phyloP scores from a whole-genome alignment of 306 rosid genomes.

The Alnus glutinosa region DNA sequence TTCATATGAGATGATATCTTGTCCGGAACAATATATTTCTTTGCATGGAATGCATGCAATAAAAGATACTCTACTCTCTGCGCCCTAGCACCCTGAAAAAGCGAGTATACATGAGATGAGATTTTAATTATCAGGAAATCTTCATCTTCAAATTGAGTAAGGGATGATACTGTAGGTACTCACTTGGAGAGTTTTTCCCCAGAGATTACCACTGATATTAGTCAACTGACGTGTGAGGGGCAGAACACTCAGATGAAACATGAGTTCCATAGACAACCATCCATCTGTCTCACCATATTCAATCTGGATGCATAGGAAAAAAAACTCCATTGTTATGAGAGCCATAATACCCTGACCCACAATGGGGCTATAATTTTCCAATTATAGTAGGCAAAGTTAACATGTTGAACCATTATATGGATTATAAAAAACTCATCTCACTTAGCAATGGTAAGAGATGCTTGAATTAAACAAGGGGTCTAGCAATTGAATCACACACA shows the following conservation, averaged over 20 bases:
- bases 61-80: conserved; percentile 95
- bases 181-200: conserved; percentile 98
- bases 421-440: conserved; percentile 14
- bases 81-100: conserved; percentile 93
- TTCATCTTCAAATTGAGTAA: conserved; percentile 24
- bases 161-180: conserved; percentile 30
- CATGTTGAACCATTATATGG: conserved; percentile 4
- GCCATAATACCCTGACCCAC: conserved; percentile 17
- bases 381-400: conserved; percentile 15
- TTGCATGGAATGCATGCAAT: conserved; percentile 93
- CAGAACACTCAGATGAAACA: conserved; percentile 95
- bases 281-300: conserved; percentile 97
- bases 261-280: conserved; percentile 97
- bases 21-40: conserved; percentile 88
- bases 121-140: conserved; percentile 11
- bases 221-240: conserved; percentile 98
- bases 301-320: conserved; percentile 55
- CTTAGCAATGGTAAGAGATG: conserved; percentile 12
- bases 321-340: conserved; percentile 19
- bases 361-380: conserved; percentile 16
- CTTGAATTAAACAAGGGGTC: conserved; percentile 1
- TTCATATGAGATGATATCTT: conserved; percentile 57
- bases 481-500: not conserved
- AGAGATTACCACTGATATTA: conserved; percentile 88
- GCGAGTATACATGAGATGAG: conserved; percentile 14